Conservation (phyloP, 495 filamentous ascomycete species). For the Articulospora tetracladia region DNA sequence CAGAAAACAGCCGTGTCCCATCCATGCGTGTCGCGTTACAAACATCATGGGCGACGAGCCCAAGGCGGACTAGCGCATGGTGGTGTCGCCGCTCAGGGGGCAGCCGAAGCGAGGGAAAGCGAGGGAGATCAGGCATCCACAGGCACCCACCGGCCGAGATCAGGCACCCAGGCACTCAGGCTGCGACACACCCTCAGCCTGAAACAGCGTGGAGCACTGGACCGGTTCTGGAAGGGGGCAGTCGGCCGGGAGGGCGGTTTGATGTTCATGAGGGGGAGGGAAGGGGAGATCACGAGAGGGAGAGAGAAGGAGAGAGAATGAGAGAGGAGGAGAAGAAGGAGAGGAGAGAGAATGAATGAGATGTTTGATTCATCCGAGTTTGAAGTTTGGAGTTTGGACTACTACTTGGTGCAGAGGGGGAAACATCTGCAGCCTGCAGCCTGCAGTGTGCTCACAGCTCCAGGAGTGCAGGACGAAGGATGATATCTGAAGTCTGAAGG, state of each 20-base stretch:
- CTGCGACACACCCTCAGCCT: neutral
- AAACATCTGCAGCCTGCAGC: too few relatives aligned
- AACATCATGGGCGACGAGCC: slow-evolving; percentile 11
- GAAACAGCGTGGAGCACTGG: neutral
- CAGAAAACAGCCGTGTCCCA: neutral
- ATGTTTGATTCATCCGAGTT: neutral
- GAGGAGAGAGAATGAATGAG: neutral
- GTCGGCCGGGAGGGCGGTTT: neutral
- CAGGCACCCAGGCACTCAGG: neutral
- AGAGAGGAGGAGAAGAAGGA: neutral
- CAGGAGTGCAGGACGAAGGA: too few relatives aligned
- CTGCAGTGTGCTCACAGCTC: too few relatives aligned
- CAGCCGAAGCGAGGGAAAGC: slow-evolving; percentile 25
- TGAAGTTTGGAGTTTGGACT: neutral
- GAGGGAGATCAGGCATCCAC: too few relatives aligned
- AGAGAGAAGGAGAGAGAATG: neutral
- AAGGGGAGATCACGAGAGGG: neutral
- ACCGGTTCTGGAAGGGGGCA: neutral
- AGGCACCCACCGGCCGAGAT: too few relatives aligned
- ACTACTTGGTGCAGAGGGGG: too few relatives aligned
- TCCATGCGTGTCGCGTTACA: slow-evolving; percentile 21
- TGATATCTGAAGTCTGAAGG: too few relatives aligned
- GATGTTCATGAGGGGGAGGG: neutral
- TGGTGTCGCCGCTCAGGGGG: slow-evolving; percentile 11
- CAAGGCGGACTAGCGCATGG: slow-evolving; percentile 14